Conservation (phyloP, 768 basidiomycete species). For the Naganishia vishniacii region DNA sequence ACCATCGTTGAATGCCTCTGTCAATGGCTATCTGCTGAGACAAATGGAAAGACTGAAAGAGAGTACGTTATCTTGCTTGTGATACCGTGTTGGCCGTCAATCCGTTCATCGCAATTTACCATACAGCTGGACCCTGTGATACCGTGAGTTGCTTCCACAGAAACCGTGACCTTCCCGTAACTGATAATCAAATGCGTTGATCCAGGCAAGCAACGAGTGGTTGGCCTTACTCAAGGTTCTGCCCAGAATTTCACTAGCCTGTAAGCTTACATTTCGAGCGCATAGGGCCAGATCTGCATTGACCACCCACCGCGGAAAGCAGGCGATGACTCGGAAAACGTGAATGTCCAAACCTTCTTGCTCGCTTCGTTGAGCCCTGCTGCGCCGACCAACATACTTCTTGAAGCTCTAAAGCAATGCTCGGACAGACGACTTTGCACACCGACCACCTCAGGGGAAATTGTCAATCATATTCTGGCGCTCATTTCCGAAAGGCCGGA, state of each 20-base stretch:
- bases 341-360: background rate
- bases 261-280: background rate
- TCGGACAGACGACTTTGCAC: background rate
- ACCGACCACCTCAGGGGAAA: slow-evolving; percentile 3
- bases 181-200: too few species aligned
- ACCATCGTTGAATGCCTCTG: slow-evolving; percentile 3
- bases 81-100: too few species aligned
- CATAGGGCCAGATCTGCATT: background rate
- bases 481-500: slow-evolving; percentile 23
- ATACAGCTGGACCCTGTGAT: too few species aligned
- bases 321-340: background rate
- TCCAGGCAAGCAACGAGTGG: slow-evolving; percentile 18
- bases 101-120: too few species aligned
- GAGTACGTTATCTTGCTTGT: slow-evolving; percentile 6
- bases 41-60: background rate
- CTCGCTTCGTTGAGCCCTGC: background rate
- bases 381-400: background rate
- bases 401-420: slow-evolving; percentile 4
- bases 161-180: too few species aligned
- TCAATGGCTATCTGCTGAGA: slow-evolving; percentile 6
- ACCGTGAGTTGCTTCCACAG: too few species aligned
- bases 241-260: slow-evolving; percentile 6
- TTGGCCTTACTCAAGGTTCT: slow-evolving; percentile 18
- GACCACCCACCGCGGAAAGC: background rate
- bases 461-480: slow-evolving; percentile 22